Conservation (phyloP, 306 rosid species). For the Carpinus fangiana region DNA sequence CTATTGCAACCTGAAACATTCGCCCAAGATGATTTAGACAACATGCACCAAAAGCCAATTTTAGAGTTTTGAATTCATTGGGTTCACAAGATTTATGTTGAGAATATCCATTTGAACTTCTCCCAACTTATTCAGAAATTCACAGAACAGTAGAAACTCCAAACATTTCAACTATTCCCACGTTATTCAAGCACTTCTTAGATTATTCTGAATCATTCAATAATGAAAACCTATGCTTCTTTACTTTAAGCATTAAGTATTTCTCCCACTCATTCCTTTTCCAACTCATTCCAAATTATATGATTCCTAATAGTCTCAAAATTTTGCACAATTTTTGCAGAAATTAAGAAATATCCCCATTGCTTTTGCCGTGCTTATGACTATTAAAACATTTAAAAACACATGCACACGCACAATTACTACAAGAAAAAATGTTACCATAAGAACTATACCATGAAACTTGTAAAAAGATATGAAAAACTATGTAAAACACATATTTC, state of each 20-base stretch:
- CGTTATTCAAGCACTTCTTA: not conserved
- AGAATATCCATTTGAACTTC: constrained; percentile 7
- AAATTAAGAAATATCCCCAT: not conserved
- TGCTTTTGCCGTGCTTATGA: not conserved
- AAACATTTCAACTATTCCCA: not conserved
- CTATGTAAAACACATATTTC: not conserved
- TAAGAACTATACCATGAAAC: not conserved
- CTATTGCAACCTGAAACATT: constrained; percentile 86
- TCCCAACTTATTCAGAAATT: not conserved
- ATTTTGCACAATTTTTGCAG: not conserved
- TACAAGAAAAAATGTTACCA: not conserved
- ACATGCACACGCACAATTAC: not conserved
- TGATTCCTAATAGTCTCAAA: not conserved
- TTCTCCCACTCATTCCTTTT: not conserved
- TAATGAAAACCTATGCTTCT: not conserved
- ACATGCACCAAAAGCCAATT: not conserved
- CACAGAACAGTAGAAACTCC: not conserved
- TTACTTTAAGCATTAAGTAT: constrained; percentile 6
- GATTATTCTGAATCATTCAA: not conserved
- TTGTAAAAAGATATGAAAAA: not conserved
- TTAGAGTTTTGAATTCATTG: constrained; percentile 1
- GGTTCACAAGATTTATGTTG: constrained; percentile 26
- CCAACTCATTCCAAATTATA: not conserved
- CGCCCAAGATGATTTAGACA: constrained; percentile 22
- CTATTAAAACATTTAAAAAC: not conserved